A percentile compares a stretch with the other conserved stretches of the same genome.
These are phyloP conservation scores for Fusarium globosum DNA, from an alignment of 2,329 filamentous ascomycete species.

Conservation along the genomic window DNA sequence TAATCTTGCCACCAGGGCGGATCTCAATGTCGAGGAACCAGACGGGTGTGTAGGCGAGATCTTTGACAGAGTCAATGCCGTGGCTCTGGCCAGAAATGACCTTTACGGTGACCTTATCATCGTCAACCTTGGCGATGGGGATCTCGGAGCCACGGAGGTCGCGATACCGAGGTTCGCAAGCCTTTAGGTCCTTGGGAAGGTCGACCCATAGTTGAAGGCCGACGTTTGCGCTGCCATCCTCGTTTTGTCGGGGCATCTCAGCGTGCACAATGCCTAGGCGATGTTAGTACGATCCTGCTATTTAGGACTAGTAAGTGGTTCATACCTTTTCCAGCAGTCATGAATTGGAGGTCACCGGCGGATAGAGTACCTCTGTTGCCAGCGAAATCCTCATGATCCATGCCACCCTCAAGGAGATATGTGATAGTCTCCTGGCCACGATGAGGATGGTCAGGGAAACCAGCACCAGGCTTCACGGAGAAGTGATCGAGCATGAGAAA, in stretches of 20 bases:
- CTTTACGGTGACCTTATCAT: constrained; percentile 81
- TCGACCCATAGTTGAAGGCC: constrained; percentile 98
- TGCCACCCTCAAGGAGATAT: constrained; percentile 84
- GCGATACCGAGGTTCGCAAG: constrained; percentile 90
- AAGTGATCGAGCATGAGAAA: constrained; percentile 99
- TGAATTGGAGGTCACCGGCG: constrained; percentile 94
- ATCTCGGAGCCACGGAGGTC: constrained; percentile 85
- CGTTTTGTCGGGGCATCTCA: constrained; percentile 88
- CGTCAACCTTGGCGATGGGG: constrained; percentile 76
- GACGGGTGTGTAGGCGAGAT: constrained; percentile 96
- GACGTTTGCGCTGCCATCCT: constrained; percentile 80
- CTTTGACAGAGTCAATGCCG: constrained; percentile 86
- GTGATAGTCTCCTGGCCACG: constrained; percentile 90
- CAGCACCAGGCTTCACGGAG: constrained; percentile 79
- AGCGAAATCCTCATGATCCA: constrained; percentile 94
- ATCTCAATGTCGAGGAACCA: constrained; percentile 91
- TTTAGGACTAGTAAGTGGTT: not conserved
- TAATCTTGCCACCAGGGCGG: constrained; percentile 79
- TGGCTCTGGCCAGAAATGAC: constrained; percentile 89
- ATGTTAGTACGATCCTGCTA: not conserved
- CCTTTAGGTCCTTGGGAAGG: constrained; percentile 82
- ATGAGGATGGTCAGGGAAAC: constrained; percentile 89
- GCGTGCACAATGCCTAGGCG: constrained; percentile 86
- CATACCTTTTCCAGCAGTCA: constrained; percentile 79
- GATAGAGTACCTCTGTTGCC: constrained; percentile 86